Base-by-base conservation (phyloP, 306 rosid genomes). In the Gastrolobium bilobum region DNA sequence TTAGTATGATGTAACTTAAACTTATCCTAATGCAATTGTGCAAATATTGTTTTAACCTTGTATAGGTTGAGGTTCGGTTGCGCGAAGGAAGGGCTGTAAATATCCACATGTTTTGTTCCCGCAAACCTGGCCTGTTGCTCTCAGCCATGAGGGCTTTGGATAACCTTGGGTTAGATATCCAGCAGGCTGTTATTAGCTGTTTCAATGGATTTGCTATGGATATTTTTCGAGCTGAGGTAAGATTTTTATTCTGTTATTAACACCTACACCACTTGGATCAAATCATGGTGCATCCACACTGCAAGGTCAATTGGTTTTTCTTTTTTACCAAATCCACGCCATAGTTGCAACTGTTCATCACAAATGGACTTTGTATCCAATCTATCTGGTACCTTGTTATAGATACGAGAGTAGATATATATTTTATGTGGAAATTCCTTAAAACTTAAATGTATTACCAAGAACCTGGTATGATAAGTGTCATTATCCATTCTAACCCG, bases 151-250 rank as follows among this genome's bases (percentile, higher is more conserved):
- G 88, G 84, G 95, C 97, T 82, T 47, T 95, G 87, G 97, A 95
- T 61, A 87, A 72, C 72, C 94, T 93, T 38, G 99, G 98, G 4
- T 65, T 95, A 72, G 98, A 92, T 79, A 83, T 95, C 81, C 98
- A 93, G 79, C 99, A 93, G 44, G 99, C 98, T 69, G 99, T 92
- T 61, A 93, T 95, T 35, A 95, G 97, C 85, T 95, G 97, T 83
- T 95, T 93, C 88, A 93, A 95, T 81, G 99, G 98, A 30, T 95
- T 95, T 77, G 97, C 98, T 58, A 82, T 95, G 89, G 98, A 95
- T 58, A 78, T 95, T 57, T 95, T 95, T 73, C 88, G 91, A 57
- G 98, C 99, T 1, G 97, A 93, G 99, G 99, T 92, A 86, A 69
- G 13, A 76, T 34, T 72, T 86, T 87, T 82, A 29, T 60, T 58